Conservation (phyloP, 1,139 yeast genomes). For the Sugiyamaella sp. region DNA sequence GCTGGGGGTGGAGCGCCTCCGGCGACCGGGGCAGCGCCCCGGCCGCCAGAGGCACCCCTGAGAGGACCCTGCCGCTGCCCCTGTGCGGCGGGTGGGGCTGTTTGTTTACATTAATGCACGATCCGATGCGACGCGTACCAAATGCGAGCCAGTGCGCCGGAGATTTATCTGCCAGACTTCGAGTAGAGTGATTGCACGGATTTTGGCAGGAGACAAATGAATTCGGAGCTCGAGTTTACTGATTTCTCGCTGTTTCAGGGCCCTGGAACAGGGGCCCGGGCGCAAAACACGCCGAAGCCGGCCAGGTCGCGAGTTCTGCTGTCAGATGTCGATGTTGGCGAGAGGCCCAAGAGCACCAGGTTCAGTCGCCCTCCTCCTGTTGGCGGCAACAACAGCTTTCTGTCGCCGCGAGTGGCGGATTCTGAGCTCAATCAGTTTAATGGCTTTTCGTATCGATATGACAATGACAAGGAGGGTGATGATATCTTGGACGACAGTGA, state of each 20-base stretch:
- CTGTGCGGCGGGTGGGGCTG: conserved; percentile 6
- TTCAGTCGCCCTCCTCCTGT: background rate
- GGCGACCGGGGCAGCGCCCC: conserved; percentile 7
- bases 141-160: background rate
- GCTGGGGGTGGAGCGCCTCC: background rate
- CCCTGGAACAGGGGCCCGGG: conserved; percentile 2
- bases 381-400: conserved; percentile 21
- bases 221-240: conserved; percentile 21
- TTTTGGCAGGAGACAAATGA: conserved; percentile 1
- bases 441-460: conserved; percentile 27
- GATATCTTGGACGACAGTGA: conserved; percentile 15
- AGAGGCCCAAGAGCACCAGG: conserved; percentile 5
- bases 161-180: background rate
- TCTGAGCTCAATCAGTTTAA: conserved; percentile 33
- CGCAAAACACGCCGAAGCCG: background rate
- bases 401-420: conserved; percentile 31
- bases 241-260: conserved; percentile 2
- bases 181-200: background rate
- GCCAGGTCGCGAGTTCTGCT: background rate
- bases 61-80: background rate
- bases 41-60: conserved; percentile 1
- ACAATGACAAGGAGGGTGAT: background rate
- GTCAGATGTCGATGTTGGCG: background rate
- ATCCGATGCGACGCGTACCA: conserved; percentile 5
- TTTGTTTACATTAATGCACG: conserved; percentile 13